phyloP scores from a whole-genome alignment of 2,329 filamentous ascomycete genomes.

The Pseudogymnoascus verrucosus region DNA sequence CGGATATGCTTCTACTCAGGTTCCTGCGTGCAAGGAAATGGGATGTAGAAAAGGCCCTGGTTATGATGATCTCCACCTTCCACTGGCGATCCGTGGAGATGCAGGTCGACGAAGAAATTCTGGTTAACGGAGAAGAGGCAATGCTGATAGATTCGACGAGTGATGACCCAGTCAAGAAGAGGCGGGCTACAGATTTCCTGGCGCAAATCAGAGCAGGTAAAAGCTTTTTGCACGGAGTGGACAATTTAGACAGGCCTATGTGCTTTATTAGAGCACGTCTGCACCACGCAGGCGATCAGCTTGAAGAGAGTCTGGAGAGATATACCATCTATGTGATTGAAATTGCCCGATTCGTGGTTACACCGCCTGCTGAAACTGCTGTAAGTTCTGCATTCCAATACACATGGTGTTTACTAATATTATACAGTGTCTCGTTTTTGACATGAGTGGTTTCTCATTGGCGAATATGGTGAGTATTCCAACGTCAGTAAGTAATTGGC shows the following conservation, averaged over 20 bases:
- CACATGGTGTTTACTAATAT: slow-evolving; percentile 4
- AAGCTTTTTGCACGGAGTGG: slow-evolving; percentile 80
- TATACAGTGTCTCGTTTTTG: slow-evolving; percentile 76
- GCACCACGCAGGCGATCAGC: slow-evolving; percentile 76
- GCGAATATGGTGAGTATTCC: slow-evolving; percentile 73
- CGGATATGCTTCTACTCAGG: slow-evolving; percentile 73
- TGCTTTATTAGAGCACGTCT: slow-evolving; percentile 77
- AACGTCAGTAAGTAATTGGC: neutral
- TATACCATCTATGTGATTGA: slow-evolving; percentile 95
- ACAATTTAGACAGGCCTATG: slow-evolving; percentile 78
- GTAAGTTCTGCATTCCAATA: slow-evolving; percentile 45
- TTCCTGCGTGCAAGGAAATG: slow-evolving; percentile 89
- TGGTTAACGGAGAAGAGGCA: slow-evolving; percentile 64
- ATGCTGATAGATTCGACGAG: slow-evolving; percentile 53
- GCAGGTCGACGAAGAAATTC: slow-evolving; percentile 83
- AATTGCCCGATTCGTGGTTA: slow-evolving; percentile 76
- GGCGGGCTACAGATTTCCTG: slow-evolving; percentile 66
- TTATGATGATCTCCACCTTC: slow-evolving; percentile 93
- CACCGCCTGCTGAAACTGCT: slow-evolving; percentile 78
- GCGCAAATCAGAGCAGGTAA: slow-evolving; percentile 82
- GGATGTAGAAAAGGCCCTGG: slow-evolving; percentile 85
- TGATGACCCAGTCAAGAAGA: slow-evolving; percentile 55
- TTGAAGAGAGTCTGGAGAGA: slow-evolving; percentile 70
- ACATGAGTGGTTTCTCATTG: slow-evolving; percentile 89
- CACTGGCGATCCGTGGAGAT: slow-evolving; percentile 80